Evolutionary conservation across 306 rosid genomes (phyloP), one percentile per base, ranked within the genome.

Genomic region (Senna siamea): DNA sequence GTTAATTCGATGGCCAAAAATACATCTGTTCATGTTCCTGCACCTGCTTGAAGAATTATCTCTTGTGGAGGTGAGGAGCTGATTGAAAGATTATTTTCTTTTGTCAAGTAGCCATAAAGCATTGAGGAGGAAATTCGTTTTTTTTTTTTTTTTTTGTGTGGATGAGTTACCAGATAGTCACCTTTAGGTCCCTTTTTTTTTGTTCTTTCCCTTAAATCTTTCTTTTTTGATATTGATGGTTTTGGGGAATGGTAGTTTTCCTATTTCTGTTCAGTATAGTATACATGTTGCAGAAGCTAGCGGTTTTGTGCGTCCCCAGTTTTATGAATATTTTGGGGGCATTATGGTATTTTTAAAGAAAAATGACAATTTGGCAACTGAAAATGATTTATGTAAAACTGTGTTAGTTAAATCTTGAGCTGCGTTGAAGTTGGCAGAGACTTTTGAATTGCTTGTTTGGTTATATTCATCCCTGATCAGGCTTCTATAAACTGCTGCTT

Each of bases 41-140:
- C 95, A 13, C 43, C 95, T 44, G 96, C 93, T 54, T 88, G 88
- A 90, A 72, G 70, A 61, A 22, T 35, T 70, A 32, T 44, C 5
- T 34, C 11, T 46, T 28, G 12, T 65, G 51, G 56, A 78, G 74
- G 35, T 48, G 2, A 32, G 46, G 37, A 30, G 73, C 54, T 50
- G 55, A 50, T 47, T 52, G 65, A 56, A 54, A 66, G 62, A 57
- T 70, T 72, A 68, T 74, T 68, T 37, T 66, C 72, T 26, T 83
- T 75, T 51, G 72, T 73, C 56, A 80, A 79, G 77, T 66, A 66
- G 55, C 74, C 59, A 70, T 53, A 56, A 59, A 72, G 75, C 76
- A 76, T 80, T 72, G 22, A 64, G 81, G 51, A 52, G 68, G 53
- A 57, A 64, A 22, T 70, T 71, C 66, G 58, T 75, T 57, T 51